phyloP scores from a whole-genome alignment of 768 basidiomycete species.

The Pleurotus tuber-regium region DNA sequence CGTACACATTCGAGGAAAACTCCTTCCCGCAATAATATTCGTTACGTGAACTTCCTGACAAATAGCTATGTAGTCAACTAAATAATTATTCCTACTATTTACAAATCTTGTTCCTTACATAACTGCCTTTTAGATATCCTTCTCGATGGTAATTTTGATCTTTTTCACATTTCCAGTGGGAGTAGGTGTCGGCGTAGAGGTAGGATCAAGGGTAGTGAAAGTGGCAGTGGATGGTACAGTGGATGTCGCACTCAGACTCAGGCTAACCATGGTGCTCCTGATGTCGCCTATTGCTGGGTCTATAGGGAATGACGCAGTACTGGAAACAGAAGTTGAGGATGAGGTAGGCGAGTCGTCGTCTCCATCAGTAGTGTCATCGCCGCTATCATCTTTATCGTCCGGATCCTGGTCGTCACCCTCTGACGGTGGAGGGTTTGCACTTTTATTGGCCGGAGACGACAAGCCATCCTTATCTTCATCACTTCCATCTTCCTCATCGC shows the following conservation, averaged over 20 bases:
- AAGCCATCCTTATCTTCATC: background rate
- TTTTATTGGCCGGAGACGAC: background rate
- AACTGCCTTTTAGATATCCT: background rate
- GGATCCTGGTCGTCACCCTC: background rate
- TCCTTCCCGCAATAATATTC: no score
- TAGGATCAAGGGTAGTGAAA: background rate
- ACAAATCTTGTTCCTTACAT: no score
- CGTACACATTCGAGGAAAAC: no score
- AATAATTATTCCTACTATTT: no score
- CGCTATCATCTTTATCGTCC: background rate
- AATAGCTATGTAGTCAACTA: no score
- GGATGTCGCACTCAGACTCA: slow-evolving; percentile 4
- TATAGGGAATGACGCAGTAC: no score
- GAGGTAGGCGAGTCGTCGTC: background rate
- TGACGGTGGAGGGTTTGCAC: background rate
- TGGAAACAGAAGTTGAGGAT: no score
- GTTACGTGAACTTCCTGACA: no score
- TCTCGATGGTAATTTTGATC: slow-evolving; percentile 8
- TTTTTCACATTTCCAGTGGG: background rate
- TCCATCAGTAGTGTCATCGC: background rate
- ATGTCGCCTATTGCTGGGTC: background rate
- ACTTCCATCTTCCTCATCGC: background rate
- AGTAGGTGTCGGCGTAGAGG: background rate
- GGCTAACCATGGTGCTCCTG: background rate
- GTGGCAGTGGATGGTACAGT: background rate